A percentile compares a stretch with the other conserved stretches of the same genome.
Conservation (phyloP, 2,329 filamentous ascomycete genomes). For the Hirsutella minnesotensis region DNA sequence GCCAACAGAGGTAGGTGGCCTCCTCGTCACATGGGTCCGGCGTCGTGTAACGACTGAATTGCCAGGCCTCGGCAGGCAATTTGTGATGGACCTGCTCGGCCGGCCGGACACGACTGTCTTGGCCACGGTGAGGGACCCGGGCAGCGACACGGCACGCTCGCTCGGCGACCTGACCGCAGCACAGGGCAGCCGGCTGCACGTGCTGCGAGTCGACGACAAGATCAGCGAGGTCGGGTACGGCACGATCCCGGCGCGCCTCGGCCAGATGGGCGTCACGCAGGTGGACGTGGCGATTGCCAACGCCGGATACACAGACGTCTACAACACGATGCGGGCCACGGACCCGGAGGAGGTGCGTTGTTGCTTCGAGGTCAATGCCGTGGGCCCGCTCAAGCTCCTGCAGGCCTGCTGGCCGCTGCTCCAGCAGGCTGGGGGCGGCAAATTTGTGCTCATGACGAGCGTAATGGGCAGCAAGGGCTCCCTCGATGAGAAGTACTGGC, state of each 20-base stretch:
- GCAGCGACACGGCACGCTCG: constrained; percentile 6
- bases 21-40: too few species aligned
- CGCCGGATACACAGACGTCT: constrained; percentile 18
- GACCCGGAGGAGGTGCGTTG: constrained; percentile 1
- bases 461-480: constrained; percentile 6
- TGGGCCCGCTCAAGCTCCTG: not conserved
- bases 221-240: constrained; percentile 17
- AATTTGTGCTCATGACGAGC: constrained; percentile 8
- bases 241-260: constrained; percentile 9
- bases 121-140: constrained; percentile 24
- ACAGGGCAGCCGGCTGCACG: constrained; percentile 21
- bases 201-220: constrained; percentile 22
- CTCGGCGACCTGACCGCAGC: constrained; percentile 19
- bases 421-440: constrained; percentile 1
- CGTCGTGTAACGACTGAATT: not conserved
- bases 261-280: constrained; percentile 17
- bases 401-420: constrained; percentile 21
- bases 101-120: constrained; percentile 21
- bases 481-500: constrained; percentile 13
- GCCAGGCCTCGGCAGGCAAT: constrained; percentile 8
- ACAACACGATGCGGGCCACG: constrained; percentile 2
- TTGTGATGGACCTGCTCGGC: constrained; percentile 6
- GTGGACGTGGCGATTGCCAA: constrained; percentile 43
- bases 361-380: constrained; percentile 11
- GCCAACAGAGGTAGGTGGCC: constrained; percentile 5